Percentiles rank a stretch among this genome's conserved stretches.
These are phyloP conservation scores for Leucoagaricus sp. DNA, from an alignment of 1,284 basidiomycete genomes.

Conservation along the genomic window DNA sequence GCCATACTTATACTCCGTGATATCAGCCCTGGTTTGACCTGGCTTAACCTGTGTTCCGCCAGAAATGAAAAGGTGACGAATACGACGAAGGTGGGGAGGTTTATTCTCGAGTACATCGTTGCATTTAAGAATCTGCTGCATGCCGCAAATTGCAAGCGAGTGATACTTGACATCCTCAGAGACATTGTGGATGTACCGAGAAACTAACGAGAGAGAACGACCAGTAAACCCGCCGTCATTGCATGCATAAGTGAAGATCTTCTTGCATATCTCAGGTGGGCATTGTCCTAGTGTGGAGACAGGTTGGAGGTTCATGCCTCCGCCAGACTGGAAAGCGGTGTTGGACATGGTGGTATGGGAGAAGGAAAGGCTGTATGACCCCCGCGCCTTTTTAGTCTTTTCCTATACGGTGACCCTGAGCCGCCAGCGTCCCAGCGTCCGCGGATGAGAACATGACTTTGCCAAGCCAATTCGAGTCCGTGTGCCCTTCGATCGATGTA, in stretches of 20 bases:
- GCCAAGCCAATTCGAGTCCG: no score
- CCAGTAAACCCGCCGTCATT: conserved; percentile 33
- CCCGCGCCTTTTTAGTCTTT: conserved; percentile 7
- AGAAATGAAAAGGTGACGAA: not conserved
- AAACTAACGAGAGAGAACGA: conserved; percentile 30
- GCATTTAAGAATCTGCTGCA: conserved; percentile 21
- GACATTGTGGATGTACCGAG: conserved; percentile 23
- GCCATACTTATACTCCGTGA: not conserved
- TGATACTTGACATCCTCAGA: conserved; percentile 27
- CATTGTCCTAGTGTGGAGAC: conserved; percentile 17
- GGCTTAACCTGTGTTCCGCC: conserved; percentile 14
- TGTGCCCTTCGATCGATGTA: no score
- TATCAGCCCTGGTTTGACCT: not conserved
- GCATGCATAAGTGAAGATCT: conserved; percentile 32
- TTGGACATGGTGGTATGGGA: not conserved
- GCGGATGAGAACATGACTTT: no score
- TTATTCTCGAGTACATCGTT: conserved; percentile 18
- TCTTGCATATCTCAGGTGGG: conserved; percentile 28
- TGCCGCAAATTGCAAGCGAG: conserved; percentile 25
- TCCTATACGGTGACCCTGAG: not conserved
- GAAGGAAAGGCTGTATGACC: not conserved
- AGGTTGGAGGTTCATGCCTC: not conserved
- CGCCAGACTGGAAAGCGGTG: not conserved
- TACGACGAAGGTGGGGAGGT: conserved; percentile 16
- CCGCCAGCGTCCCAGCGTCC: no score